These are phyloP conservation scores for Scheffersomyces insectosa DNA, from an alignment of 1,139 yeast genomes.

Conservation along the genomic window DNA sequence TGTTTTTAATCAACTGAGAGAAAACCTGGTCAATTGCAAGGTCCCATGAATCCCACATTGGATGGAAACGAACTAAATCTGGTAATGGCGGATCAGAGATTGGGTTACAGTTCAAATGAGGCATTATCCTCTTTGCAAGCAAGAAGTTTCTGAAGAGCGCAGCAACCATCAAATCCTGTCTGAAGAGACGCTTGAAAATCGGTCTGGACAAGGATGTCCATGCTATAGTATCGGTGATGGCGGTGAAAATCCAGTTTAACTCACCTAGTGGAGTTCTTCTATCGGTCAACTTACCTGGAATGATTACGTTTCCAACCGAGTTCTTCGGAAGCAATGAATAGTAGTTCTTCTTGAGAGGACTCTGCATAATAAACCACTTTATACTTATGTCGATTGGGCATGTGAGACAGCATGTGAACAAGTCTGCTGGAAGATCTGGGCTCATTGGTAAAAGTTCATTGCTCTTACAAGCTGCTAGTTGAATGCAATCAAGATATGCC, in stretches of 20 bases:
- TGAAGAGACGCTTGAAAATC: slow-evolving; percentile 80
- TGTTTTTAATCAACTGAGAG: slow-evolving; percentile 57
- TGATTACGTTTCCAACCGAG: slow-evolving; percentile 61
- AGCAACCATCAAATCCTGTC: slow-evolving; percentile 97
- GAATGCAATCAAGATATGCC: slow-evolving; percentile 84
- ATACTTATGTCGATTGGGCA: slow-evolving; percentile 95
- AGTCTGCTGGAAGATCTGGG: slow-evolving; percentile 94
- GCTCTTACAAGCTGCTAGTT: slow-evolving; percentile 88
- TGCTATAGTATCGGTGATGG: slow-evolving; percentile 96
- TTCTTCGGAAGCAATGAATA: slow-evolving; percentile 47
- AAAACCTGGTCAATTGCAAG: slow-evolving; percentile 93
- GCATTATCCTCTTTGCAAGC: slow-evolving; percentile 91
- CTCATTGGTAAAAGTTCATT: slow-evolving; percentile 88
- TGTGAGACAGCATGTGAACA: slow-evolving; percentile 92
- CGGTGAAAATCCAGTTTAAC: slow-evolving; percentile 95
- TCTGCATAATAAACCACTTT: slow-evolving; percentile 87
- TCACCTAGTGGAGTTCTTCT: slow-evolving; percentile 96
- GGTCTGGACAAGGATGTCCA: slow-evolving; percentile 93
- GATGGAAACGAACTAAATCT: slow-evolving; percentile 73
- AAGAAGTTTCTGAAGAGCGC: slow-evolving; percentile 91
- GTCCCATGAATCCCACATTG: slow-evolving; percentile 99
- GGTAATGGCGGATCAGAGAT: slow-evolving; percentile 93
- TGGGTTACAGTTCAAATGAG: slow-evolving; percentile 91
- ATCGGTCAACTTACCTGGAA: slow-evolving; percentile 91
- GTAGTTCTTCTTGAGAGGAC: slow-evolving; percentile 65